These are phyloP conservation scores for Akanthomyces uredinophilus DNA, from an alignment of 2,329 filamentous ascomycete genomes.

Conservation along the genomic window DNA sequence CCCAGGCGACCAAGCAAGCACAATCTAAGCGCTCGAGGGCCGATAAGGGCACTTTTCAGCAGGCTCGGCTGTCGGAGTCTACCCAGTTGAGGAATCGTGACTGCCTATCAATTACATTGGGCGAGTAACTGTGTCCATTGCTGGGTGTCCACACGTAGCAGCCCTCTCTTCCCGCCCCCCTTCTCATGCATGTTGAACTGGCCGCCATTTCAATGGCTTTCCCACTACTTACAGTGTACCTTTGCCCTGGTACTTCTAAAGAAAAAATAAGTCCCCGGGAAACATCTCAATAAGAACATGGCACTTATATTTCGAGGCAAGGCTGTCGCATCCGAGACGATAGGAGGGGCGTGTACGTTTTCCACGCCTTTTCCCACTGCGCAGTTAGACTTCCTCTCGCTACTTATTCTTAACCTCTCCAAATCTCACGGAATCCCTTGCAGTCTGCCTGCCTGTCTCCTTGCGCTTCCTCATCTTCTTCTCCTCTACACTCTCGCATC, in stretches of 20 bases:
- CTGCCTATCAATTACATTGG: background rate
- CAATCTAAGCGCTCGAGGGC: background rate
- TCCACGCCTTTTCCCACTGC: background rate
- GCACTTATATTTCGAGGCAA: background rate
- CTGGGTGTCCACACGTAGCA: background rate
- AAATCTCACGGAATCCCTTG: background rate
- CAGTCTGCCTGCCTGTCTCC: background rate
- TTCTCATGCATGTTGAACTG: background rate
- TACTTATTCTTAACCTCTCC: background rate
- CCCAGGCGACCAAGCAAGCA: background rate
- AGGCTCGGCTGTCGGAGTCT: background rate
- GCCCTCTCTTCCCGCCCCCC: background rate
- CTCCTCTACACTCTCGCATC: background rate
- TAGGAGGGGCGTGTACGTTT: background rate
- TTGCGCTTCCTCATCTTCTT: background rate
- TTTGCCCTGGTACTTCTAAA: too few species aligned
- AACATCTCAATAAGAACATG: too few species aligned
- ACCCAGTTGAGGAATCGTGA: background rate
- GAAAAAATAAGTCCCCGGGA: too few species aligned
- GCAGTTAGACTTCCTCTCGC: too few species aligned
- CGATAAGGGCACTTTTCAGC: background rate
- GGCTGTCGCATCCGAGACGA: background rate
- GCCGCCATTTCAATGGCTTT: too few species aligned
- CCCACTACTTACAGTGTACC: too few species aligned
- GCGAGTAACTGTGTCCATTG: too few species aligned